phyloP scores from a whole-genome alignment of 2,329 filamentous ascomycete genomes.

The Aspergillus aculeatus region DNA sequence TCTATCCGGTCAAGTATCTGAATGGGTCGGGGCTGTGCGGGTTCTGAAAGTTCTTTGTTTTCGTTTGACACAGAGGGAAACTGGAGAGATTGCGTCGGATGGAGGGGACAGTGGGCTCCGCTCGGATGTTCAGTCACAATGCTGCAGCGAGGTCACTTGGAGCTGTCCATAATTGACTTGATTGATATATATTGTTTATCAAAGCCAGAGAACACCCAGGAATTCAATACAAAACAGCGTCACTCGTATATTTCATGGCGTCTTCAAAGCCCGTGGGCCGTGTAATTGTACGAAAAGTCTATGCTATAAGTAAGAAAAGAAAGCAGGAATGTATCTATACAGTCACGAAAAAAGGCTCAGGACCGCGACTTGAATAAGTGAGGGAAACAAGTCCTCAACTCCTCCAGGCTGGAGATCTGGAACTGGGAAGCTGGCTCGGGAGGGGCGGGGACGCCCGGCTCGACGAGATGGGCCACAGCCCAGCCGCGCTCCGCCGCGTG shows the following conservation, averaged over 20 bases:
- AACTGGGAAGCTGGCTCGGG: conserved; percentile 65
- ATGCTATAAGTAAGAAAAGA: background rate
- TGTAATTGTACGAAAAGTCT: background rate
- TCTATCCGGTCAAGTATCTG: conserved; percentile 27
- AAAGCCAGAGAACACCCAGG: no score
- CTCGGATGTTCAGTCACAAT: no score
- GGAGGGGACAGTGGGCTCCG: no score
- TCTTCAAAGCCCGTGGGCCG: background rate
- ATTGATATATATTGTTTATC: no score
- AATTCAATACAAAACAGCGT: background rate
- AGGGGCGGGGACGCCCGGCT: conserved; percentile 67
- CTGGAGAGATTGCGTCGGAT: no score
- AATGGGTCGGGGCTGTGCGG: conserved; percentile 30
- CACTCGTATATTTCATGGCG: conserved; percentile 10
- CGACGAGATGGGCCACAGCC: conserved; percentile 82
- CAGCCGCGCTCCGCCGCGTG: conserved; percentile 78
- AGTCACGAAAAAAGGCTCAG: conserved; percentile 1
- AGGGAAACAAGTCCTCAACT: conserved; percentile 74
- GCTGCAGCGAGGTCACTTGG: no score
- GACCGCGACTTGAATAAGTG: conserved; percentile 70
- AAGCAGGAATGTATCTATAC: background rate
- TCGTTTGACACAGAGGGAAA: no score
- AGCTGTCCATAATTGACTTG: no score
- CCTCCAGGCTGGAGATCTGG: conserved; percentile 72
- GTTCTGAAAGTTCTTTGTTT: background rate